Evolutionary conservation across 768 basidiomycete species (phyloP).

Genomic region (Butyriboletus loyo): DNA sequence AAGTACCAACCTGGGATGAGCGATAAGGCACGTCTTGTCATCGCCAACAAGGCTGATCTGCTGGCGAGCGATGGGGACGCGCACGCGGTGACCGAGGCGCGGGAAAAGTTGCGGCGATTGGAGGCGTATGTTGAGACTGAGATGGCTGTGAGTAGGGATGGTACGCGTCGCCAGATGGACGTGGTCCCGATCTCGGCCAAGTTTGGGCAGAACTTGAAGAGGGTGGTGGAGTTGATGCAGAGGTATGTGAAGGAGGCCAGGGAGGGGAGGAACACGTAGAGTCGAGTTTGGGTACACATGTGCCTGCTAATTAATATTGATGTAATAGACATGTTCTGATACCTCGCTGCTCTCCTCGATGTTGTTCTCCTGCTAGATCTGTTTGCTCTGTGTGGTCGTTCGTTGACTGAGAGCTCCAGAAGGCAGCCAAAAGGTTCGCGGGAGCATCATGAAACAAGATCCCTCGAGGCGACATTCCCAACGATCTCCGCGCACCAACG

Average conservation of each 20-base stretch:
- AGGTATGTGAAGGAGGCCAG: slow-evolving; percentile 58
- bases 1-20: slow-evolving; percentile 79
- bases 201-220: slow-evolving; percentile 74
- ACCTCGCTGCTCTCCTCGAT: background rate
- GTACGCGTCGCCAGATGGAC: slow-evolving; percentile 40
- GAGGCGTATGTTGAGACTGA: slow-evolving; percentile 53
- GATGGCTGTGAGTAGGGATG: slow-evolving; percentile 30
- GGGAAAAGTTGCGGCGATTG: slow-evolving; percentile 52
- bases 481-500: background rate
- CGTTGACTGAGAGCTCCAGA: background rate
- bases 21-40: slow-evolving; percentile 69
- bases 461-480: background rate
- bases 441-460: background rate
- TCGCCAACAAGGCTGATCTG: slow-evolving; percentile 95
- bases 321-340: background rate
- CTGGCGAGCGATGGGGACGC: slow-evolving; percentile 50
- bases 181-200: slow-evolving; percentile 86
- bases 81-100: slow-evolving; percentile 50
- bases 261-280: background rate
- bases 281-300: background rate
- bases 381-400: background rate
- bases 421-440: background rate
- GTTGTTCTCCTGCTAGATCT: background rate
- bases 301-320: background rate
- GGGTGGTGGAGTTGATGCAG: slow-evolving; percentile 66